These are phyloP conservation scores for Myrica gale DNA, from an alignment of 306 rosid genomes.

Conservation along the genomic window DNA sequence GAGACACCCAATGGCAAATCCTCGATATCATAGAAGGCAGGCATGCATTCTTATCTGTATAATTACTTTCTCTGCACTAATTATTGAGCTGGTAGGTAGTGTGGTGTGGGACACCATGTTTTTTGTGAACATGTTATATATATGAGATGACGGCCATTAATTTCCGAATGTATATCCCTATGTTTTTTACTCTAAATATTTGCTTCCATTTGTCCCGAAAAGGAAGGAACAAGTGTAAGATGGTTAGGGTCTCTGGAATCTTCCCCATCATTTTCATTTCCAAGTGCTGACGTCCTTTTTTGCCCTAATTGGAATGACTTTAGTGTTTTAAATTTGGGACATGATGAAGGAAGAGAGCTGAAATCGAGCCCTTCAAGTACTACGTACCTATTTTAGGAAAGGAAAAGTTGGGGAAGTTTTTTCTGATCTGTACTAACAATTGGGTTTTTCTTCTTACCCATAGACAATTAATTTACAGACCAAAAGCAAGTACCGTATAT, in stretches of 20 bases:
- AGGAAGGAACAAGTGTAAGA: slow-evolving; percentile 24
- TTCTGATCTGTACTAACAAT: slow-evolving; percentile 27
- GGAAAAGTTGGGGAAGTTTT: slow-evolving; percentile 39
- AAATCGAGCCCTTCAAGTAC: neutral
- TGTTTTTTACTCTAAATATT: slow-evolving; percentile 19
- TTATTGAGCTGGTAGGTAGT: slow-evolving; percentile 40
- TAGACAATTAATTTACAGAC: too few relatives aligned
- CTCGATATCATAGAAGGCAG: neutral
- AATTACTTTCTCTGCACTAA: slow-evolving; percentile 43
- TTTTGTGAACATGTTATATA: slow-evolving; percentile 51
- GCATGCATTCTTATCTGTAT: slow-evolving; percentile 17
- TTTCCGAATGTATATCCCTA: slow-evolving; percentile 35
- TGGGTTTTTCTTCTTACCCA: too few relatives aligned
- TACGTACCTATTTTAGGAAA: slow-evolving; percentile 39
- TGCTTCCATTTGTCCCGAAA: slow-evolving; percentile 41
- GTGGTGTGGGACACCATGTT: slow-evolving; percentile 38
- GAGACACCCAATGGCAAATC: neutral
- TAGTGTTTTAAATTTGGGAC: slow-evolving; percentile 22
- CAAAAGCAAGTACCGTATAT: too few relatives aligned
- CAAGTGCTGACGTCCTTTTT: slow-evolving; percentile 27
- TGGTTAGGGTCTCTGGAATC: slow-evolving; percentile 36
- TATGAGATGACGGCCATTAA: slow-evolving; percentile 42
- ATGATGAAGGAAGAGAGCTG: slow-evolving; percentile 37
- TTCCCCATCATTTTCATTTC: slow-evolving; percentile 26
- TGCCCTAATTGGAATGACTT: slow-evolving; percentile 31